These are phyloP conservation scores for Acanthamoeba healyi DNA, from an alignment of 208 protist species.

Conservation along the genomic window DNA sequence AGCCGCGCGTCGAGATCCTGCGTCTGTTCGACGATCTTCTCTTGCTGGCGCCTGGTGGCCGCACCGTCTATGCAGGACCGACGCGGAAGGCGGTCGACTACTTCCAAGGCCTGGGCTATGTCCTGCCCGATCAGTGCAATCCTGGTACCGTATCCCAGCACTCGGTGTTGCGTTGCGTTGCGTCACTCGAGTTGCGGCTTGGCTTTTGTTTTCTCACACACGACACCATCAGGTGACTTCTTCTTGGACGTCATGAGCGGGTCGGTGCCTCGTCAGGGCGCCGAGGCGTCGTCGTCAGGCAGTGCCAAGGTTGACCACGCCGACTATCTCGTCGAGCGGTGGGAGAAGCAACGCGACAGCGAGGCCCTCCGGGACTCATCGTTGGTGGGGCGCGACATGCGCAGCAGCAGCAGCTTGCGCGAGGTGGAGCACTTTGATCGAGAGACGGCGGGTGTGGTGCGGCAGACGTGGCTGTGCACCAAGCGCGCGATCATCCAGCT, in stretches of 20 bases:
- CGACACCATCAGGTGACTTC: not conserved
- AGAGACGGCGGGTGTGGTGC: not conserved
- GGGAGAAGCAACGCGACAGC: not conserved
- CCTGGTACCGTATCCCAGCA: not conserved
- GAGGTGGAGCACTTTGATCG: not conserved
- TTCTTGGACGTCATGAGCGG: constrained; percentile 64
- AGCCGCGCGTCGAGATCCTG: constrained; percentile 84
- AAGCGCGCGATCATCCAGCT: not conserved
- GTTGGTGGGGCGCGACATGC: too few species aligned
- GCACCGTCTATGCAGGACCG: constrained; percentile 56
- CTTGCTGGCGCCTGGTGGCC: constrained; percentile 66
- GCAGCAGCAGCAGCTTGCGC: not conserved
- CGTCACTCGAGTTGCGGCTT: too few species aligned
- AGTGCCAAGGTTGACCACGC: not conserved
- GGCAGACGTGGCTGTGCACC: constrained; percentile 7
- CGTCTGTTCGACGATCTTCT: constrained; percentile 81
- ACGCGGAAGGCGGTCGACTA: not conserved
- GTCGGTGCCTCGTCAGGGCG: not conserved
- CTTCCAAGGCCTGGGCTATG: constrained; percentile 39
- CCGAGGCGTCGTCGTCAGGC: not conserved
- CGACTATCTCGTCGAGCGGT: not conserved
- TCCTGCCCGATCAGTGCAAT: not conserved
- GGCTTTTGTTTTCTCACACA: too few species aligned
- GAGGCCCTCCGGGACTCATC: too few species aligned
- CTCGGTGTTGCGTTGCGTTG: too few species aligned